Percentiles rank a stretch among this genome's conserved stretches.
Evolutionary conservation across 1,284 basidiomycete species (phyloP).

Genomic region (Heterobasidion irregulare): DNA sequence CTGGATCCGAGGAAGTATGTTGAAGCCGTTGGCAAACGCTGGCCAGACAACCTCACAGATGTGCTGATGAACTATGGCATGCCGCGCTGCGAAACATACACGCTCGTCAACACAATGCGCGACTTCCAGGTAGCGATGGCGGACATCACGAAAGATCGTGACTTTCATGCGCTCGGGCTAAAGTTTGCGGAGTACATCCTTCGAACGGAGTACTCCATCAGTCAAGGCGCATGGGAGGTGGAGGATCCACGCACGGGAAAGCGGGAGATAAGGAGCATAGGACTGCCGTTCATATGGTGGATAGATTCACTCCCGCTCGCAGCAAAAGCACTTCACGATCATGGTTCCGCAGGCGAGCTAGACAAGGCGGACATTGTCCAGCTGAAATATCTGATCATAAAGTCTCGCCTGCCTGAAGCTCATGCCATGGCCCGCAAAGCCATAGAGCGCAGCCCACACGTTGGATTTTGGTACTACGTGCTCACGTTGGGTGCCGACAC

Average conservation of each 20-base stretch:
- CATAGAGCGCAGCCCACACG: slow-evolving; percentile 41
- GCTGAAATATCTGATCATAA: slow-evolving; percentile 46
- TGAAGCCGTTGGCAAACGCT: slow-evolving; percentile 25
- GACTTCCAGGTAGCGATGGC: slow-evolving; percentile 49
- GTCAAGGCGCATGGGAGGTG: slow-evolving; percentile 42
- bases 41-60: slow-evolving; percentile 38
- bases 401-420: slow-evolving; percentile 33
- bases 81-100: slow-evolving; percentile 33
- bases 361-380: slow-evolving; percentile 53
- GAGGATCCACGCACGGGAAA: slow-evolving; percentile 33
- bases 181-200: slow-evolving; percentile 39
- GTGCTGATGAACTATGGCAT: slow-evolving; percentile 40
- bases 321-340: slow-evolving; percentile 39
- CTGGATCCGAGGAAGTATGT: slow-evolving; percentile 38
- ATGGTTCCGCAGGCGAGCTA: slow-evolving; percentile 25
- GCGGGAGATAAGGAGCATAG: slow-evolving; percentile 29
- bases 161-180: slow-evolving; percentile 43
- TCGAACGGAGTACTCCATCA: slow-evolving; percentile 49
- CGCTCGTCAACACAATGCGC: slow-evolving; percentile 27
- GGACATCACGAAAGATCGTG: slow-evolving; percentile 30
- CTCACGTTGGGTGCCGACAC: slow-evolving; percentile 33
- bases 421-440: slow-evolving; percentile 32
- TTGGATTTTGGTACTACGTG: slow-evolving; percentile 52
- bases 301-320: slow-evolving; percentile 45
- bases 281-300: slow-evolving; percentile 52